Evolutionary conservation across 306 rosid species (phyloP), one percentile per base, ranked within the genome.

Genomic region (Prunus davidiana): DNA sequence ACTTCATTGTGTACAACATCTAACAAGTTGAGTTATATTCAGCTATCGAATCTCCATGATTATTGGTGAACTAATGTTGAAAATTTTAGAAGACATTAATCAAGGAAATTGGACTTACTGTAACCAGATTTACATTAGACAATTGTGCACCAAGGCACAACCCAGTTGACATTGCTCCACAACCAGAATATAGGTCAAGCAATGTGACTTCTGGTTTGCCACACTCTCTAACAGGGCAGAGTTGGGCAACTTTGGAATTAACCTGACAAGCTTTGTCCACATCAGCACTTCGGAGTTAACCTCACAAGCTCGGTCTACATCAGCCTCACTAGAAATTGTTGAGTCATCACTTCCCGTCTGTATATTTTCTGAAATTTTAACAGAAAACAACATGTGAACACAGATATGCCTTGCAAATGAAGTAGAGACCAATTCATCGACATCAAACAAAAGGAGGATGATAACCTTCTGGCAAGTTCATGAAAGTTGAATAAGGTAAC

Each of bases 81-180:
- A 56, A 57, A 16, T 9, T 10, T 1, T n/a, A 20, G 16, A 7
- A 49, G 8, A 60, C 8, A 69, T 9, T 57, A 28, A 34, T 3
- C 4, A 47, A 32, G 41, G 27, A 18, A 16, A 0, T 18, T 2
- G 13, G 66, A 74, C 93, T 75, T 83, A 93, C 98, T 0, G 98
- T 91, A 20, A 88, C 93, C 72, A 91, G 88, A 51, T 93, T 90
- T 57, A 92, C 55, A 16, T 89, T 81, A 9, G 89, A 81, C 61
- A 87, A 73, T 3, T 64, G 67, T 51, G 90, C 97, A 18, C 98
- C 98, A 25, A 87, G 86, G 70, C 97, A 89, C 24, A 93, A 80
- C 19, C 98, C 98, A 18, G 96, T 93, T 15, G 97, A 93, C 98
- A 93, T 93, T 2, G 93, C 98, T 12, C 98, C 98, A 64, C 98